Conservation (phyloP, 108 stramenopile genomes). For the Parmales sp. region DNA sequence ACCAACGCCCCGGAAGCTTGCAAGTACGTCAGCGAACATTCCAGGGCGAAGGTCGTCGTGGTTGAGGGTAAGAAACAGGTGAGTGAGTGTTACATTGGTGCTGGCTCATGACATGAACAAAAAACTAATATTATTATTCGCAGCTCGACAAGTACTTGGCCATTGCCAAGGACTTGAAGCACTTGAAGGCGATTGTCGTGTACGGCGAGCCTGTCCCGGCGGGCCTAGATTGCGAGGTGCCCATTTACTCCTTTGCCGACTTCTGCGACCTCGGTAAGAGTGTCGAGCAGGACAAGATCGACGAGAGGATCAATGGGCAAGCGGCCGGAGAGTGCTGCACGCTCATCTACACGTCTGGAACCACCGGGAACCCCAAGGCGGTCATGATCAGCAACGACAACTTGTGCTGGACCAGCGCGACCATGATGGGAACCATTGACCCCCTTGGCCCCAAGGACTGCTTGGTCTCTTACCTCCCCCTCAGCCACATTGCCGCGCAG, state of each 20-base stretch:
- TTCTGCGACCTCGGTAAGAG: slow-evolving; percentile 24
- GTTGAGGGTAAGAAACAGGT: slow-evolving; percentile 41
- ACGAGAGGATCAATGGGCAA: slow-evolving; percentile 19
- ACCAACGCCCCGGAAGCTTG: slow-evolving; percentile 52
- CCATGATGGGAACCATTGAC: slow-evolving; percentile 12
- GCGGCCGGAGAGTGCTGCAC: slow-evolving; percentile 39
- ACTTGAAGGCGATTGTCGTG: slow-evolving; percentile 53
- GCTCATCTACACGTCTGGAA: slow-evolving; percentile 71
- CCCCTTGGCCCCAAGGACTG: slow-evolving; percentile 16
- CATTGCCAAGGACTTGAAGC: slow-evolving; percentile 26
- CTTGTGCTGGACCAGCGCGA: slow-evolving; percentile 39
- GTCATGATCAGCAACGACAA: slow-evolving; percentile 75
- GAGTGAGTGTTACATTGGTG: too few relatives aligned
- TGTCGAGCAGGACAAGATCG: slow-evolving; percentile 5
- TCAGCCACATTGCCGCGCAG: slow-evolving; percentile 49
- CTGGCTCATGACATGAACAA: too few relatives aligned
- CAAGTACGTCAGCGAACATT: slow-evolving; percentile 58
- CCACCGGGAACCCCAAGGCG: slow-evolving; percentile 69
- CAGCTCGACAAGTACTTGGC: slow-evolving; percentile 50
- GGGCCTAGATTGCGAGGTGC: slow-evolving; percentile 15
- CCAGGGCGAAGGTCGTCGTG: slow-evolving; percentile 49
- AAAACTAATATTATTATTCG: too few relatives aligned
- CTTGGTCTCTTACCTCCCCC: slow-evolving; percentile 39
- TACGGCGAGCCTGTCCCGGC: slow-evolving; percentile 29
- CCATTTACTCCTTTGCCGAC: slow-evolving; percentile 25